Evolutionary conservation across 257 asterid genomes (phyloP).

Genomic region (Eustoma russellianum): DNA sequence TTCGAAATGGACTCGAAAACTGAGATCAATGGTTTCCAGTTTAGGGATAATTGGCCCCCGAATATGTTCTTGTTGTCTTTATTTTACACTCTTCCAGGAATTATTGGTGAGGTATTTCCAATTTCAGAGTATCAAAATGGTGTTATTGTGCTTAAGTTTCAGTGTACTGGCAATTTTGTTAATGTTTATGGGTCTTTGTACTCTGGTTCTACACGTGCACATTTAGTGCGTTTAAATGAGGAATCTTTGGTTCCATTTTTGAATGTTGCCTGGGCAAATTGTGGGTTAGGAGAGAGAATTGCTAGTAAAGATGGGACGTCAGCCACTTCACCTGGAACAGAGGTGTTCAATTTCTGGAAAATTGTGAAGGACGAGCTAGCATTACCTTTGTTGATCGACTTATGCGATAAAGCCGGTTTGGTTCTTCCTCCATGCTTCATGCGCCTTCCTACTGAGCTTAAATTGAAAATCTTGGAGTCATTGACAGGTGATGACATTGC

Average conservation of each 20-base stretch:
- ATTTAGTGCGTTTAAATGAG: constrained; percentile 43
- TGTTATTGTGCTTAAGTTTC: constrained; percentile 45
- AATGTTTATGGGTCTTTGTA: constrained; percentile 52
- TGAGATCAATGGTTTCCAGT: constrained; percentile 25
- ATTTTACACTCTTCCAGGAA: constrained; percentile 57
- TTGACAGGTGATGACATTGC: constrained; percentile 68
- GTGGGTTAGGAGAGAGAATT: constrained; percentile 38
- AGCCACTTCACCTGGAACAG: constrained; percentile 39
- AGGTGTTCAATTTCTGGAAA: constrained; percentile 72
- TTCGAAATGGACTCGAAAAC: constrained; percentile 32
- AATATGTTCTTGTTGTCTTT: constrained; percentile 25
- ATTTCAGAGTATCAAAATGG: constrained; percentile 9
- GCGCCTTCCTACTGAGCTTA: constrained; percentile 68
- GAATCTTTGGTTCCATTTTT: constrained; percentile 47
- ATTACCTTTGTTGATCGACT: constrained; percentile 74
- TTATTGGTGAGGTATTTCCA: constrained; percentile 1
- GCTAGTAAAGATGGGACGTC: constrained; percentile 15
- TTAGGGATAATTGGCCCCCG: constrained; percentile 34
- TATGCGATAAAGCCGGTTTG: constrained; percentile 56
- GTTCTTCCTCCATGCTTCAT: constrained; percentile 77
- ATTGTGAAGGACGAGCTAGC: constrained; percentile 61
- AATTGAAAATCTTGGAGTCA: constrained; percentile 56
- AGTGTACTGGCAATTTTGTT: constrained; percentile 47
- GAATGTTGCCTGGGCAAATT: constrained; percentile 80
- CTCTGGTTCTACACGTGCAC: constrained; percentile 15